Base-by-base conservation (phyloP, 192 early-diverging fungal species). In the Linnemannia zychae region DNA sequence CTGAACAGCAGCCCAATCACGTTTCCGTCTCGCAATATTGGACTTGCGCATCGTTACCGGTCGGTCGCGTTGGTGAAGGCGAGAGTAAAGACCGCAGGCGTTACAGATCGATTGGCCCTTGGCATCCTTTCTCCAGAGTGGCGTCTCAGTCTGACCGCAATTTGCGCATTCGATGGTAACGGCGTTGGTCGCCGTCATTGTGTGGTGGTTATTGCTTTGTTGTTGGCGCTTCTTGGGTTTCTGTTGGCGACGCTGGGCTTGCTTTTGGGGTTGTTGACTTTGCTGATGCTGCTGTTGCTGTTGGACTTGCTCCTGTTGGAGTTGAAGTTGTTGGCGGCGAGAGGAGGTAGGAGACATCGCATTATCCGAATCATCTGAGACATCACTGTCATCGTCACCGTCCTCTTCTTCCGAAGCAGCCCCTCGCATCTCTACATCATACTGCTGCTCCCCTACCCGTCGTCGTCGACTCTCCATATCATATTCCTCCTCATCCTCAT, bases 121-220 rank as follows among this genome's bases (percentile, higher is more conserved):
- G 20, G 93, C 91, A 74, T 95, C 92, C 72, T 95, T 93, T 9
- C 96, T 91, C 96, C 96, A 96, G 67, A 96, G 88, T 15, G 96
- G 96, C 22, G 96, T 96, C 72, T 92, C 90, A 0, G 93, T 96
- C 67, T 95, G 95, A 18, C 90, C 89, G 71, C 96, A 96, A 78
- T 95, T 95, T 57, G 91, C 88, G 74, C 96, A 96, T 65, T 85
- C 79, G n/a, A 86, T 77, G 2, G 44, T 33, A 3, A 48, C 9
- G 20, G 15, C 22, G 49, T 20, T 38, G n/a, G 50, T 33, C 40
- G 49, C 6, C 49, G 38, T 71, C 73, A 0, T 33, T 65, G 40
- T 57, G 7, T 49, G 17, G 40, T 31, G 28, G 24, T 65, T 65
- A 15, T 49, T 49, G 48, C 16, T 49, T 17, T 49, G 48, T 15